Evolutionary conservation across 345 rosid species (phyloP).

Genomic region (Citrus reticulata): DNA sequence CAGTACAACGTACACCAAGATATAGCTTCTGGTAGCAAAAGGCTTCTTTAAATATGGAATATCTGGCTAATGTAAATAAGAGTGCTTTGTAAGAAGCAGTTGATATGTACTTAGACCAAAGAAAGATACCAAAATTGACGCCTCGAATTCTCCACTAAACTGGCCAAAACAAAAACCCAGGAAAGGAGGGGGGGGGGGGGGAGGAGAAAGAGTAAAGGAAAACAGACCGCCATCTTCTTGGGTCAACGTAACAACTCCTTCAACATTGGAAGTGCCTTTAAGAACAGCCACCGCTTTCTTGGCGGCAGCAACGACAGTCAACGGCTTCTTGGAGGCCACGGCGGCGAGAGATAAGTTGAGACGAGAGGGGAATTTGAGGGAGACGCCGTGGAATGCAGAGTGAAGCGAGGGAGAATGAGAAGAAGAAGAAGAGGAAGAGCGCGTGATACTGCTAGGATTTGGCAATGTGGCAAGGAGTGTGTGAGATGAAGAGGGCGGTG

Average conservation of each 20-base stretch:
- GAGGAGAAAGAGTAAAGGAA: neutral
- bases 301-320: slow-evolving; percentile 53
- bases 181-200: neutral
- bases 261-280: slow-evolving; percentile 69
- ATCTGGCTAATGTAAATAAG: neutral
- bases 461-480: slow-evolving; percentile 24
- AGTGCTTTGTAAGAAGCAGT: neutral
- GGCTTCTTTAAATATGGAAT: neutral
- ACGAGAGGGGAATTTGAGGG: slow-evolving; percentile 43
- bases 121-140: neutral
- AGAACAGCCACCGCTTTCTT: slow-evolving; percentile 95
- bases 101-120: neutral
- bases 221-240: slow-evolving; percentile 68
- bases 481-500: slow-evolving; percentile 20
- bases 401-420: slow-evolving; percentile 9
- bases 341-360: slow-evolving; percentile 37
- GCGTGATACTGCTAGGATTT: slow-evolving; percentile 21
- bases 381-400: slow-evolving; percentile 55
- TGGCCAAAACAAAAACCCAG: slow-evolving; percentile 2
- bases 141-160: neutral
- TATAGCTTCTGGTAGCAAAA: neutral
- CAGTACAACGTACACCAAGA: neutral
- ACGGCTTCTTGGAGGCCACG: slow-evolving; percentile 37
- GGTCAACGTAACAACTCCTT: slow-evolving; percentile 82
- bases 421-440: neutral